Base-by-base conservation (phyloP, 495 filamentous ascomycete genomes). In the Annulohypoxylon nitens region DNA sequence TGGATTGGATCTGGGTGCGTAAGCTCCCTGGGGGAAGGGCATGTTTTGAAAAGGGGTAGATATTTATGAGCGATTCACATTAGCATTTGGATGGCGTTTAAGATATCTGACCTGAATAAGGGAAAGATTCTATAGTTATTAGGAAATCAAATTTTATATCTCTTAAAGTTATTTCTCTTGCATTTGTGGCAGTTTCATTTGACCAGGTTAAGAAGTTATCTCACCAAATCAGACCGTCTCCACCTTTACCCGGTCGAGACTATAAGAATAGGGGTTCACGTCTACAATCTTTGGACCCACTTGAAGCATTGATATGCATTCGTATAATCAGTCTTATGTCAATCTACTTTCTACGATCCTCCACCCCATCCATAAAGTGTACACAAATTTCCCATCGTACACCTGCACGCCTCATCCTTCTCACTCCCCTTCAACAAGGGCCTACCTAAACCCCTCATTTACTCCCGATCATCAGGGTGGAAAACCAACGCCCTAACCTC, bases 401-500 rank as follows among this genome's bases (percentile, higher is more conserved):
- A 61, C 48, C 9, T 60, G 7, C 37, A 0, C n/a, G 1, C n/a
- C n/a, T 3, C 20, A 2, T 18, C 33, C 23, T 0, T 10, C 0
- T 39, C 34, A 20, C 9, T n/a, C n/a, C n/a, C n/a, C n/a, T n/a
- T n/a, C n/a, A n/a, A n/a, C n/a, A n/a, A n/a, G n/a, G 9, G 2
- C 12, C 41, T 39, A n/a, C 9, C 16, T 0, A 23, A 23, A 23
- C 0, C 39, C 18, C 16, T 4, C 61, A n/a, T 18, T 30, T 72
- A 80, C 14, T 78, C 76, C 4, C 78, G 64, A 45, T 80, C 78
- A 11, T 80, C 54, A 0, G 76, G 74, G 47, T 80, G 76, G 70
- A 89, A 89, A 4, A 90, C 86, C 81, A 90, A 76, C 4, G 82
- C 79, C 65, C 88, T 66, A 2, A 91, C 83, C 79, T 92, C 90